Evolutionary conservation across 2,329 filamentous ascomycete species (phyloP).

Genomic region (Ceratocystis huliohia): DNA sequence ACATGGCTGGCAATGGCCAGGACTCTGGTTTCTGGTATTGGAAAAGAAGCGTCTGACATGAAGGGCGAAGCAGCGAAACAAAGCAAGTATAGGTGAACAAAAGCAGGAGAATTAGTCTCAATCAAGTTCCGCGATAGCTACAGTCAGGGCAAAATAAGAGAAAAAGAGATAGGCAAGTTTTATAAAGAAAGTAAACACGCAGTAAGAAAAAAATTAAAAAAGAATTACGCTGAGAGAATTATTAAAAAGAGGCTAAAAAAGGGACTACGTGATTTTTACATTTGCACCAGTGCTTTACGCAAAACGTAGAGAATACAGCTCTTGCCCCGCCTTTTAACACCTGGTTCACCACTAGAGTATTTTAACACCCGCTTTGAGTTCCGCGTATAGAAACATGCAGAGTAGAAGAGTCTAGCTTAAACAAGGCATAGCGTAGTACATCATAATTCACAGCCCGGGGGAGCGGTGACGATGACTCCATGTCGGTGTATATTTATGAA

Average conservation of each 20-base stretch:
- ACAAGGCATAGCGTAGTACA: background rate
- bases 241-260: background rate
- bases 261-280: background rate
- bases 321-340: background rate
- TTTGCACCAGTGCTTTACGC: background rate
- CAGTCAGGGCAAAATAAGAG: background rate
- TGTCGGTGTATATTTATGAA: background rate
- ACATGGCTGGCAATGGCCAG: slow-evolving; percentile 93
- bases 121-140: no score
- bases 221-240: slow-evolving; percentile 4
- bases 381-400: background rate
- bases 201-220: background rate
- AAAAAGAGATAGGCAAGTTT: background rate
- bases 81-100: no score
- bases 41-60: slow-evolving; percentile 25
- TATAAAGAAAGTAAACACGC: background rate
- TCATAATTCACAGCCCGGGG: background rate
- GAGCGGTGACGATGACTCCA: background rate
- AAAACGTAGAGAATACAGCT: background rate
- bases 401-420: background rate
- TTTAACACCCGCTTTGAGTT: no score
- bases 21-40: slow-evolving; percentile 50
- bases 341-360: no score
- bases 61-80: background rate
- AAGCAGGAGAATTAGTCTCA: no score